A percentile compares a stretch with the other conserved stretches of the same genome.
Evolutionary conservation across 768 basidiomycete genomes (phyloP).

Genomic region (Boletus bicolor): DNA sequence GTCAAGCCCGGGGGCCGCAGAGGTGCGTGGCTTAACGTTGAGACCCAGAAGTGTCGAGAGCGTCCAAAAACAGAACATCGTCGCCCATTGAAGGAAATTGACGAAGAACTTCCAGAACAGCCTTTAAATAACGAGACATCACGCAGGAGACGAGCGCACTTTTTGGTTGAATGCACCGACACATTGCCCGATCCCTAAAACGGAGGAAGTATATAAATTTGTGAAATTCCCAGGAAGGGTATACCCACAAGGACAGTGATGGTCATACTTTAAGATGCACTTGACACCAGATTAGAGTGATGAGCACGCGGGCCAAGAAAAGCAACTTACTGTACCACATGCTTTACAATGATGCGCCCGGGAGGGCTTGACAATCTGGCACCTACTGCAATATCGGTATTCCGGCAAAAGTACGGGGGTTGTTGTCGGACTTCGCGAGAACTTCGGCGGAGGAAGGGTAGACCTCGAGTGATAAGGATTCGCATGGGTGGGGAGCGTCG

Average conservation of each 20-base stretch:
- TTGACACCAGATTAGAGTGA: slow-evolving; percentile 26
- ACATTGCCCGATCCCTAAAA: slow-evolving; percentile 86
- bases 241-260: slow-evolving; percentile 82
- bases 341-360: slow-evolving; percentile 76
- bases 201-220: background rate
- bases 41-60: slow-evolving; percentile 58
- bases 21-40: slow-evolving; percentile 36
- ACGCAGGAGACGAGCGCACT: slow-evolving; percentile 35
- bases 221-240: background rate
- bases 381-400: slow-evolving; percentile 62
- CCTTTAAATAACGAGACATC: background rate
- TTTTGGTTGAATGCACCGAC: slow-evolving; percentile 92
- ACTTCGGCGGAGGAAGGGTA: slow-evolving; percentile 12
- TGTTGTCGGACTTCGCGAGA: slow-evolving; percentile 34
- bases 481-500: slow-evolving; percentile 11
- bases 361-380: slow-evolving; percentile 68
- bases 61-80: slow-evolving; percentile 59
- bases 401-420: slow-evolving; percentile 55
- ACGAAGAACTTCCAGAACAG: slow-evolving; percentile 64
- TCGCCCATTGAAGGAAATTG: slow-evolving; percentile 68
- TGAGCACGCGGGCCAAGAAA: background rate
- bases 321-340: slow-evolving; percentile 70
- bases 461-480: slow-evolving; percentile 2
- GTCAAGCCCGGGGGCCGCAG: slow-evolving; percentile 41
- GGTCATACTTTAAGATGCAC: slow-evolving; percentile 83